phyloP scores from a whole-genome alignment of 176 grass and related monocot species.

The Raddia guianensis region DNA sequence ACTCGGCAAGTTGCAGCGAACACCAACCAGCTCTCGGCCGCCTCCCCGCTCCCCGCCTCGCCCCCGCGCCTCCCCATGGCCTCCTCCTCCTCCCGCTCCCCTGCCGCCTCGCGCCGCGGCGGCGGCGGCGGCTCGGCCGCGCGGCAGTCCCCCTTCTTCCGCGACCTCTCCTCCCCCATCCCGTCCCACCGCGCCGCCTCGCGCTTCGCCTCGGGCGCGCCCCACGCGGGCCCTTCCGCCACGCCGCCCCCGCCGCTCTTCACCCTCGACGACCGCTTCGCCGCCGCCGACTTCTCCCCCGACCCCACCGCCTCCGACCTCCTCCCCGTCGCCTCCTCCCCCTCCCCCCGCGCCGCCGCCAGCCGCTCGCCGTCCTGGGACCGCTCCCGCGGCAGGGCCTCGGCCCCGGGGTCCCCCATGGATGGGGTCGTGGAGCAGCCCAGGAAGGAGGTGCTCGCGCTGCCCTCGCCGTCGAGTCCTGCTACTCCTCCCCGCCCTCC shows the following conservation, averaged over 20 bases:
- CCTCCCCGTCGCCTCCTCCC: conserved; percentile 56
- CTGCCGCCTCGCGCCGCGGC: conserved; percentile 46
- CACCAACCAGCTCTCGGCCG: background rate
- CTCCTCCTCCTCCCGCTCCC: conserved; percentile 39
- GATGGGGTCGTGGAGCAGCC: conserved; percentile 46
- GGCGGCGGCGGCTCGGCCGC: conserved; percentile 16
- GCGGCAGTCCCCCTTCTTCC: conserved; percentile 76
- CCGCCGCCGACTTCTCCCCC: conserved; percentile 61
- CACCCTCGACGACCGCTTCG: conserved; percentile 73
- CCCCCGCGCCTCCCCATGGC: conserved; percentile 30
- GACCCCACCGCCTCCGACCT: conserved; percentile 68
- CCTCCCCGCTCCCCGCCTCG: background rate
- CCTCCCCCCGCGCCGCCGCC: conserved; percentile 45
- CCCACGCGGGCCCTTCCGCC: conserved; percentile 20
- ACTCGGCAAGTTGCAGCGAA: background rate
- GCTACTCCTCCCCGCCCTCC: conserved; percentile 21
- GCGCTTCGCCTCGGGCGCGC: conserved; percentile 41
- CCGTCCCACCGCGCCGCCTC: conserved; percentile 53
- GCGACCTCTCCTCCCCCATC: conserved; percentile 67
- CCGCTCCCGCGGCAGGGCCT: conserved; percentile 40
- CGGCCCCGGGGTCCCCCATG: conserved; percentile 48
- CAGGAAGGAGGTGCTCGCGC: conserved; percentile 49
- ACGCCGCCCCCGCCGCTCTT: conserved; percentile 70
- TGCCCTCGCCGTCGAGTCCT: conserved; percentile 48
- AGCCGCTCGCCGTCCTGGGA: conserved; percentile 50